Base-by-base conservation (phyloP, 495 filamentous ascomycete species). In the Podospora didyma region DNA sequence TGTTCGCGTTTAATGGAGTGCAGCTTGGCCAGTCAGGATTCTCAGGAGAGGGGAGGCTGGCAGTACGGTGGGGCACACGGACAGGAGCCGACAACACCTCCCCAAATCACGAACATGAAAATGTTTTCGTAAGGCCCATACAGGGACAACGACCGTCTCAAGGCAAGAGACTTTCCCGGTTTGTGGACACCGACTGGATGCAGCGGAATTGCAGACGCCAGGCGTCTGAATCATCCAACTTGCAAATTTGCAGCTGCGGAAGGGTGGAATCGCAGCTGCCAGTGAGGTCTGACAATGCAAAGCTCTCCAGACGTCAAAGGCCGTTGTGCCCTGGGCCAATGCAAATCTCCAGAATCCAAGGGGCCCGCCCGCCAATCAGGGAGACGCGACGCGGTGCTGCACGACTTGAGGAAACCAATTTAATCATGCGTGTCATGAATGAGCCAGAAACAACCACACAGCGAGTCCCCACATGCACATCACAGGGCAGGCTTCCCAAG, bases 371-470 rank as follows among this genome's bases (percentile, higher is more conserved):
- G 62, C 68, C 68, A 70, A 70, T 70, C 61, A 69, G n/a, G 26
- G 49, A 28, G 17, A 11, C 24, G 53, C 57, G 57, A 70, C 68
- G 66, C 68, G 68, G 21, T 67, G 49, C 61, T 65, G 66, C 63
- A 70, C 66, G 58, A 58, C 62, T 61, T 60, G 20, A 49, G 19
- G 55, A 65, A 58, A 42, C 54, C 62, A 66, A 68, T 69, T 65
- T 63, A 65, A 68, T 52, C 62, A 66, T 63, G 61, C 65, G 62
- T 69, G 67, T 69, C 65, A 68, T 62, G 61, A 31, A 61, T 37
- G 46, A 56, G 51, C 54, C 44, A 61, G 54, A 57, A 57, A 61
- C 48, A 45, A 44, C 63, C 63, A 68, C 54, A 56, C 49, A 39
- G 52, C 46, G 19, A 17, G 45, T 35, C 54, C 58, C 39, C 39